These are phyloP conservation scores for Friedmanniomyces simplex DNA, from an alignment of 495 filamentous ascomycete genomes.

Conservation along the genomic window DNA sequence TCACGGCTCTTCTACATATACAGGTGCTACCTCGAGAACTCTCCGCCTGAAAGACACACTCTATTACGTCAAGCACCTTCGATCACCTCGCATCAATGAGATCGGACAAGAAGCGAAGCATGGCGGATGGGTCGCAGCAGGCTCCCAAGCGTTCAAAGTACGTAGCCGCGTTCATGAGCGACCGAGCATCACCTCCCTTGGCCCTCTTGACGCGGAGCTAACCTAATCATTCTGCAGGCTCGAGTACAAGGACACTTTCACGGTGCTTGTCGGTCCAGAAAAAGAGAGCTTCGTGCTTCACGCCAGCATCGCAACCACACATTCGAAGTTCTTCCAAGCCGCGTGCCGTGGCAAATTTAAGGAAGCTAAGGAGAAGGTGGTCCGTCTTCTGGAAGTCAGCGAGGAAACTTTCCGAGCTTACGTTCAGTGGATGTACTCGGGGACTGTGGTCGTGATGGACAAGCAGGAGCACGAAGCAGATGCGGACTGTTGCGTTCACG, in stretches of 20 bases:
- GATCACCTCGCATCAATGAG: background rate
- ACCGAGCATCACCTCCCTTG: no score
- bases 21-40: no score
- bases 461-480: background rate
- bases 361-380: background rate
- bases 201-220: no score
- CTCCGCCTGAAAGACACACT: no score
- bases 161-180: background rate
- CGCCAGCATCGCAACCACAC: background rate
- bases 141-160: background rate
- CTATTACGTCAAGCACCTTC: background rate
- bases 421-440: slow-evolving; percentile 15
- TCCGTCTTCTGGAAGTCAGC: slow-evolving; percentile 6
- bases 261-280: slow-evolving; percentile 8
- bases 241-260: slow-evolving; percentile 1
- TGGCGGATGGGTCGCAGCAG: background rate
- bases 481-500: background rate
- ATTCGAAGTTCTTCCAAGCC: slow-evolving; percentile 11
- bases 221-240: background rate
- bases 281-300: slow-evolving; percentile 4
- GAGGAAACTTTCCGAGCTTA: slow-evolving; percentile 7
- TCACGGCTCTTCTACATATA: no score
- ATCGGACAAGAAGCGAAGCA: background rate
- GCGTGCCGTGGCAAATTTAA: background rate
- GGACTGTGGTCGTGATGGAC: background rate